These are phyloP conservation scores for Dendrobium huoshanense DNA, from an alignment of 106 monocot species.

Conservation along the genomic window DNA sequence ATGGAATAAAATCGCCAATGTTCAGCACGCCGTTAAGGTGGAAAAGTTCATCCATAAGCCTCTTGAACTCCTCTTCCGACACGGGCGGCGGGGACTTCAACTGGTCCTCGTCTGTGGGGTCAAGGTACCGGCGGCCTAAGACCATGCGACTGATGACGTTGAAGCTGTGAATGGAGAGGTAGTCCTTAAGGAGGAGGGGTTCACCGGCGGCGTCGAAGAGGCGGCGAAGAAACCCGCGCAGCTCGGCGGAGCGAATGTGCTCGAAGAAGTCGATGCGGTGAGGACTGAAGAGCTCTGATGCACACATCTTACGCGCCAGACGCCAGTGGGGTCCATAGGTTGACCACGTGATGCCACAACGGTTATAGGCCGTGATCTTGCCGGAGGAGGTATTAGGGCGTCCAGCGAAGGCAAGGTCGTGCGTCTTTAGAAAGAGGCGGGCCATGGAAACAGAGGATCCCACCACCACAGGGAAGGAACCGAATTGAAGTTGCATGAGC, in stretches of 20 bases:
- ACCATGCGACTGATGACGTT: conserved; percentile 73
- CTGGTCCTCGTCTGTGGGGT: conserved; percentile 9
- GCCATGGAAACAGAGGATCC: conserved; percentile 41
- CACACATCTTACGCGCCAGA: conserved; percentile 38
- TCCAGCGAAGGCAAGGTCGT: conserved; percentile 39
- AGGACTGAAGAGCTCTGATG: conserved; percentile 38
- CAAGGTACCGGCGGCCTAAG: conserved; percentile 56
- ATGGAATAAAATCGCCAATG: conserved; percentile 59
- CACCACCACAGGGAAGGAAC: conserved; percentile 38
- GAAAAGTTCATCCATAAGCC: conserved; percentile 78
- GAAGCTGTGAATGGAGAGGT: conserved; percentile 45
- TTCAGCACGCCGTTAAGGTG: conserved; percentile 58
- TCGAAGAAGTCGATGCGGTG: conserved; percentile 22
- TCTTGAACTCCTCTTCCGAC: conserved; percentile 68
- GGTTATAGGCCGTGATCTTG: conserved; percentile 36
- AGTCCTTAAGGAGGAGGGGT: conserved; percentile 34
- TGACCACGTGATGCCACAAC: conserved; percentile 28
- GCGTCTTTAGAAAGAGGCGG: conserved; percentile 37
- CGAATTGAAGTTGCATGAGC: conserved; percentile 40
- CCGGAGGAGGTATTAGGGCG: conserved; percentile 48
- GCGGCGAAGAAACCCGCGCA: conserved; percentile 17
- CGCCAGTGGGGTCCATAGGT: conserved; percentile 43
- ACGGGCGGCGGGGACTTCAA: conserved; percentile 18
- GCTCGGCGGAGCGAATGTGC: conserved; percentile 35
- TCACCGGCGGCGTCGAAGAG: conserved; percentile 9